A percentile compares a stretch with the other conserved stretches of the same genome.
Evolutionary conservation across 441 rosid genomes (phyloP).

Genomic region (Populus hybrid): DNA sequence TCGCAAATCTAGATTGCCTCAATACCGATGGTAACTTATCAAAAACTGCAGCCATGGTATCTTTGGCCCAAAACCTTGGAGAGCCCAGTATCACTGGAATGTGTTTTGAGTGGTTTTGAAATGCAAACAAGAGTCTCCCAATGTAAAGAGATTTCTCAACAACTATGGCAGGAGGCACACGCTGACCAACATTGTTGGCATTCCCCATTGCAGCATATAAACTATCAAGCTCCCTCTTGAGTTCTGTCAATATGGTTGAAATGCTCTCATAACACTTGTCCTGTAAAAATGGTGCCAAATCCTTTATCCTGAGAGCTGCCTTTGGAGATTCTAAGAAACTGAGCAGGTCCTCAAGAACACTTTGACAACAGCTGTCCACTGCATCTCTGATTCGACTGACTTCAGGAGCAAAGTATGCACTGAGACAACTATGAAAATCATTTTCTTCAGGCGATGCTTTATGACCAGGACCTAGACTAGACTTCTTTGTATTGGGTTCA

Average conservation of each 20-base stretch:
- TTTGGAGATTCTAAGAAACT: conserved; percentile 93
- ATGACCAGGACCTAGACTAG: conserved; percentile 37
- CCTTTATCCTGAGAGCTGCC: conserved; percentile 76
- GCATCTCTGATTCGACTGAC: conserved; percentile 83
- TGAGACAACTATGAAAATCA: conserved; percentile 74
- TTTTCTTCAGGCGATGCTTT: conserved; percentile 58
- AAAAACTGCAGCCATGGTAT: conserved; percentile 50
- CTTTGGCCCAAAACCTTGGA: conserved; percentile 93
- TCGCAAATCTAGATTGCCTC: conserved; percentile 54
- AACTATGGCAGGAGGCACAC: conserved; percentile 50
- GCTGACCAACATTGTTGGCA: conserved; percentile 35
- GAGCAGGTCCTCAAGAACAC: conserved; percentile 77
- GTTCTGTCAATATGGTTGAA: conserved; percentile 59
- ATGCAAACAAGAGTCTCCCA: conserved; percentile 90
- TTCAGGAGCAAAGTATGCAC: conserved; percentile 88
- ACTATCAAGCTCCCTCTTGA: conserved; percentile 63
- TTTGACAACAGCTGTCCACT: conserved; percentile 70
- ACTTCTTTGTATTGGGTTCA: conserved; percentile 65
- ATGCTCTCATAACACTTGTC: conserved; percentile 74
- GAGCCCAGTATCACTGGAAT: conserved; percentile 85
- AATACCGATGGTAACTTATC: conserved; percentile 66
- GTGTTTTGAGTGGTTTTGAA: conserved; percentile 78
- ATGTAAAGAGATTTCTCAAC: conserved; percentile 89
- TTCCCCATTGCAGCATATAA: conserved; percentile 51
- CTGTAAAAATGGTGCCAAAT: conserved; percentile 79